Evolutionary conservation across 2,329 filamentous ascomycete species (phyloP).

Genomic region (Davidsoniella australis): DNA sequence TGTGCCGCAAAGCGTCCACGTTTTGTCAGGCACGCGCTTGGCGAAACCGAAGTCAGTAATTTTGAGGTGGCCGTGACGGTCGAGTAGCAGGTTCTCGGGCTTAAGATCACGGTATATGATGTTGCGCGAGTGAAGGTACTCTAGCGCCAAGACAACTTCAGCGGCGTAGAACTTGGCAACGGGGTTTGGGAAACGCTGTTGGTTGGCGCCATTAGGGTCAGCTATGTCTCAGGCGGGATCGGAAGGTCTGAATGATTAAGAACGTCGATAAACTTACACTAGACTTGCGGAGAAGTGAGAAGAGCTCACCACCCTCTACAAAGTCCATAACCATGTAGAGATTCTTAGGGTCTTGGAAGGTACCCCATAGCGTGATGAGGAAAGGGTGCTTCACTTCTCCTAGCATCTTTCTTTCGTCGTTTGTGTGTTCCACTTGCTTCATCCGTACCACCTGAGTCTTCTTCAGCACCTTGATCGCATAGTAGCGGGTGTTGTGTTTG

Average conservation of each 20-base stretch:
- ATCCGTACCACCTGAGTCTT: slow-evolving; percentile 98
- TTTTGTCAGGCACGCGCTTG: slow-evolving; percentile 96
- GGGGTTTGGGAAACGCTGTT: slow-evolving; percentile 87
- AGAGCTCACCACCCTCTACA: slow-evolving; percentile 93
- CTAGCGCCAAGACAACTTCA: slow-evolving; percentile 85
- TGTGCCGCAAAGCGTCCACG: slow-evolving; percentile 94
- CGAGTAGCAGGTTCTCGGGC: slow-evolving; percentile 80
- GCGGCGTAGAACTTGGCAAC: slow-evolving; percentile 99
- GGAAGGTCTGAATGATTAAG: neutral
- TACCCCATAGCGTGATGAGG: slow-evolving; percentile 94
- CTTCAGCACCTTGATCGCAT: slow-evolving; percentile 96
- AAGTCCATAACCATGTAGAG: slow-evolving; percentile 99
- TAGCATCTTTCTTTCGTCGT: slow-evolving; percentile 91
- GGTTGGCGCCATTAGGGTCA: neutral
- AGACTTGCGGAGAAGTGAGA: slow-evolving; percentile 88
- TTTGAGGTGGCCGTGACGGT: slow-evolving; percentile 86
- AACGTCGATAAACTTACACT: slow-evolving; percentile 37
- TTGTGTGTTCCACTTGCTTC: slow-evolving; percentile 99
- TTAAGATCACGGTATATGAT: slow-evolving; percentile 98
- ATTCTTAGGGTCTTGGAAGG: slow-evolving; percentile 88
- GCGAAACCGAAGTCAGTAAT: slow-evolving; percentile 98
- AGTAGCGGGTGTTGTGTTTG: slow-evolving; percentile 94
- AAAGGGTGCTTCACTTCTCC: slow-evolving; percentile 96
- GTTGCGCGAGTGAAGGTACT: slow-evolving; percentile 85
- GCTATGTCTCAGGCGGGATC: neutral